phyloP scores from a whole-genome alignment of 108 stramenopile genomes.

The Pseudonitzschia delicatissima region DNA sequence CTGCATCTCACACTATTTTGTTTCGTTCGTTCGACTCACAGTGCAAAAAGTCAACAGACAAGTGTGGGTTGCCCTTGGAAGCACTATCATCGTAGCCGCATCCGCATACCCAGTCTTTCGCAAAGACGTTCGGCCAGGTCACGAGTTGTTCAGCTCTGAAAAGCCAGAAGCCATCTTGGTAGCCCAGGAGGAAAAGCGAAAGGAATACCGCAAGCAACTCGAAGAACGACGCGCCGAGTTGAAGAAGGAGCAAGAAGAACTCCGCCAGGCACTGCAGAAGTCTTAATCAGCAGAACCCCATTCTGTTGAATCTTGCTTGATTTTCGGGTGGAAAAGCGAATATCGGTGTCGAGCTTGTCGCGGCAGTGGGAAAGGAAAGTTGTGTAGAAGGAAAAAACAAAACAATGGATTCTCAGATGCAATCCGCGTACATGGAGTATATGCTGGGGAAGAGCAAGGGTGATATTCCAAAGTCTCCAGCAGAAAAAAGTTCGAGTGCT shows the following conservation, averaged over 20 bases:
- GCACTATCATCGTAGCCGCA: slow-evolving; percentile 46
- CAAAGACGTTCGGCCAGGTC: slow-evolving; percentile 62
- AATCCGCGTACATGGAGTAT: slow-evolving; percentile 20
- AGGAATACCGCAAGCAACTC: slow-evolving; percentile 38
- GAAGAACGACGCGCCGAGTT: slow-evolving; percentile 32
- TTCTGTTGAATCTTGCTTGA: slow-evolving; percentile 8
- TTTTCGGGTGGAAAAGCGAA: no score
- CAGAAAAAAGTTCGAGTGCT: background rate
- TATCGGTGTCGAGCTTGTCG: no score
- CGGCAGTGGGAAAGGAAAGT: no score
- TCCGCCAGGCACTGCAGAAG: slow-evolving; percentile 3
- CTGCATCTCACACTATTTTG: background rate
- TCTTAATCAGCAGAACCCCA: slow-evolving; percentile 8
- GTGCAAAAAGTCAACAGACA: slow-evolving; percentile 32
- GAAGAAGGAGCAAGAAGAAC: slow-evolving; percentile 19
- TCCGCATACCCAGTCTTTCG: slow-evolving; percentile 68
- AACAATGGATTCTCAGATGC: slow-evolving; percentile 13
- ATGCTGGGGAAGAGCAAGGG: slow-evolving; percentile 20
- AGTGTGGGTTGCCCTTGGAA: slow-evolving; percentile 56
- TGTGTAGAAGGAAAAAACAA: background rate
- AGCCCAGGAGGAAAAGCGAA: slow-evolving; percentile 43
- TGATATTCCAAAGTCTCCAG: background rate
- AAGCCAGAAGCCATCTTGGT: slow-evolving; percentile 70
- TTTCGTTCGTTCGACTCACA: no score
- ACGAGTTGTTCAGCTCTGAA: slow-evolving; percentile 78